phyloP scores from a whole-genome alignment of 257 asterid species.

The Solanum lycopersicoides region DNA sequence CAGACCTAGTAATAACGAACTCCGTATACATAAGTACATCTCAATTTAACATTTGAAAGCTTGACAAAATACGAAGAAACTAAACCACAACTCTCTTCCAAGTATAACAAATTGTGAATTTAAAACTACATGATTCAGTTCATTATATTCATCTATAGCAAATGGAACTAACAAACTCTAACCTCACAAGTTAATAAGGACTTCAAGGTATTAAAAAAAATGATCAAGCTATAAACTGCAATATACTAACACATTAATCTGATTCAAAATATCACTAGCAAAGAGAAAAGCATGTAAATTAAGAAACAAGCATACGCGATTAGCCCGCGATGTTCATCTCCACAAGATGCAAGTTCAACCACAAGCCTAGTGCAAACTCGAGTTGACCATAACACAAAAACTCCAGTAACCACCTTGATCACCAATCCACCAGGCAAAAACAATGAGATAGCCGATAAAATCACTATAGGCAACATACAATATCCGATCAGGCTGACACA shows the following conservation, averaged over 20 bases:
- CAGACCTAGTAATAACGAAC: not conserved
- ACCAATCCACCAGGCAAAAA: slow-evolving; percentile 75
- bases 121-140: not conserved
- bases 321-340: slow-evolving; percentile 80
- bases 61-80: not conserved
- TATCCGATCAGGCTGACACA: slow-evolving; percentile 85
- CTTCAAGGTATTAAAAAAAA: not conserved
- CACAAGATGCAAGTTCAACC: slow-evolving; percentile 83
- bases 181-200: not conserved
- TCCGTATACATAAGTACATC: not conserved
- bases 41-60: not conserved
- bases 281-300: slow-evolving; percentile 73
- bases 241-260: not conserved
- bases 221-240: not conserved
- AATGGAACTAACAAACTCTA: not conserved
- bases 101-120: not conserved
- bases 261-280: slow-evolving; percentile 63
- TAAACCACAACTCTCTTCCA: not conserved
- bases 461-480: slow-evolving; percentile 82
- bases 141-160: not conserved
- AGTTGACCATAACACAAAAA: slow-evolving; percentile 76
- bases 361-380: slow-evolving; percentile 84
- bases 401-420: slow-evolving; percentile 52
- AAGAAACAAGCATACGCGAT: slow-evolving; percentile 79
- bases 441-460: slow-evolving; percentile 64